These are phyloP conservation scores for Helenozyma baotianmanensis DNA, from an alignment of 805 yeast species.

Conservation along the genomic window DNA sequence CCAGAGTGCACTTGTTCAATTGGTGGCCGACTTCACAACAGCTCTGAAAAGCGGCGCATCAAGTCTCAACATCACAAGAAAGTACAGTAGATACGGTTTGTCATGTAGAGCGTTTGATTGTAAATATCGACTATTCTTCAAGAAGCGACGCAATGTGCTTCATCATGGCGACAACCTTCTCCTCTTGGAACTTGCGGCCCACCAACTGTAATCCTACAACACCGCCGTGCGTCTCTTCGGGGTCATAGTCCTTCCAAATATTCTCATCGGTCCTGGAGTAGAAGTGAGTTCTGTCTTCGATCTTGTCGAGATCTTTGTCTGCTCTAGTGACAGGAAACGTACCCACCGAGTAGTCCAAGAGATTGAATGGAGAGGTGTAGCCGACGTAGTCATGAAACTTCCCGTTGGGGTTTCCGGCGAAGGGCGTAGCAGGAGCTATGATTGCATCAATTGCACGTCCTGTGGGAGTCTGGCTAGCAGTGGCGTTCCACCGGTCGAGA, in stretches of 20 bases:
- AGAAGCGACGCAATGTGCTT: slow-evolving; percentile 15
- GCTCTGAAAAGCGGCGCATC: too few relatives aligned
- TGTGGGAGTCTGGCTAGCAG: slow-evolving; percentile 26
- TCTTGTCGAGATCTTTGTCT: slow-evolving; percentile 37
- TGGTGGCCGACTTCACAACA: too few relatives aligned
- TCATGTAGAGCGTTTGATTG: too few relatives aligned
- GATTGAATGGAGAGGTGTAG: slow-evolving; percentile 44
- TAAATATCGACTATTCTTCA: too few relatives aligned
- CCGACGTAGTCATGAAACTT: slow-evolving; percentile 34
- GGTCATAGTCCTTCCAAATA: slow-evolving; percentile 40
- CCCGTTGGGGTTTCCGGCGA: slow-evolving; percentile 33
- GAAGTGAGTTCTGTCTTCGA: slow-evolving; percentile 16
- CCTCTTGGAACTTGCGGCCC: slow-evolving; percentile 58
- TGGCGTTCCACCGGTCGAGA: slow-evolving; percentile 28
- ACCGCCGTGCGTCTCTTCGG: slow-evolving; percentile 51
- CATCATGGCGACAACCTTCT: slow-evolving; percentile 51
- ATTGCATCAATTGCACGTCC: slow-evolving; percentile 46
- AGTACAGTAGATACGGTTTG: too few relatives aligned
- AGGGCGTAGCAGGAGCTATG: slow-evolving; percentile 45
- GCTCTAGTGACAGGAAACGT: slow-evolving; percentile 57
- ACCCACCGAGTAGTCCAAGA: slow-evolving; percentile 22
- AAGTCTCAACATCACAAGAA: too few relatives aligned
- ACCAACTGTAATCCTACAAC: slow-evolving; percentile 66
- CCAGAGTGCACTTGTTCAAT: too few relatives aligned
- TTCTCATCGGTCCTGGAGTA: slow-evolving; percentile 40